A percentile compares a stretch with the other conserved stretches of the same genome.
phyloP scores from a whole-genome alignment of 2,329 filamentous ascomycete species.

The Sporothrix pseudoabietina region DNA sequence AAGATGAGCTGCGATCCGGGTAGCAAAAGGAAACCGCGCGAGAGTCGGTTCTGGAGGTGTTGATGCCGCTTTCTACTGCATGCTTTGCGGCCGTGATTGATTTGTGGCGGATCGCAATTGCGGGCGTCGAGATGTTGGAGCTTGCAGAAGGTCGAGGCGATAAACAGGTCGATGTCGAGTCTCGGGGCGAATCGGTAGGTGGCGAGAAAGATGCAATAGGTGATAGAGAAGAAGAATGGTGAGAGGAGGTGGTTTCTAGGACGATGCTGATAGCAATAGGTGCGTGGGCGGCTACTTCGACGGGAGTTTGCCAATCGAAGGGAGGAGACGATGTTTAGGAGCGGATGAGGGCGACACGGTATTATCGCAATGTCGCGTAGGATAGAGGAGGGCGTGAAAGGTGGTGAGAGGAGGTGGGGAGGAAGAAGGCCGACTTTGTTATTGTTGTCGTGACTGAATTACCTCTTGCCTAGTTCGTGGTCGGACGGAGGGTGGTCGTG shows the following conservation, averaged over 20 bases:
- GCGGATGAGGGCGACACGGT: neutral
- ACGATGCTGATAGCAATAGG: constrained; percentile 17
- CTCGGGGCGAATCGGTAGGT: neutral
- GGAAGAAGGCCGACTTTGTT: constrained; percentile 1
- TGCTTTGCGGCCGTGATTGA: neutral
- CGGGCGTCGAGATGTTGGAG: neutral
- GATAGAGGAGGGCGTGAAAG: constrained; percentile 1
- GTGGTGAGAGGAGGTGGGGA: neutral
- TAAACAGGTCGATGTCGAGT: neutral
- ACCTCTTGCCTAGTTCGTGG: constrained; percentile 17
- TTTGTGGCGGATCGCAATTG: neutral
- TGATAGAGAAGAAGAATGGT: neutral
- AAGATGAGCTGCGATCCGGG: neutral
- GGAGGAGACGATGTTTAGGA: neutral
- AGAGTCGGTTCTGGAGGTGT: neutral
- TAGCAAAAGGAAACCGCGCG: neutral
- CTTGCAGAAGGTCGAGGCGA: neutral
- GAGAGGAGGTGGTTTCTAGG: constrained; percentile 11
- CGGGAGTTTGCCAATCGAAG: constrained; percentile 6
- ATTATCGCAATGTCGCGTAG: neutral
- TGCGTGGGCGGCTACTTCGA: constrained; percentile 18
- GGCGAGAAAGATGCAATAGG: constrained; percentile 3
- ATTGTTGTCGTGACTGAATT: constrained; percentile 18
- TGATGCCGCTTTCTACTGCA: neutral
- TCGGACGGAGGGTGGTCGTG: constrained; percentile 10